A percentile compares a stretch with the other conserved stretches of the same genome.
Conservation (phyloP, 768 basidiomycete species). For the Dacryopinax spathularia region DNA sequence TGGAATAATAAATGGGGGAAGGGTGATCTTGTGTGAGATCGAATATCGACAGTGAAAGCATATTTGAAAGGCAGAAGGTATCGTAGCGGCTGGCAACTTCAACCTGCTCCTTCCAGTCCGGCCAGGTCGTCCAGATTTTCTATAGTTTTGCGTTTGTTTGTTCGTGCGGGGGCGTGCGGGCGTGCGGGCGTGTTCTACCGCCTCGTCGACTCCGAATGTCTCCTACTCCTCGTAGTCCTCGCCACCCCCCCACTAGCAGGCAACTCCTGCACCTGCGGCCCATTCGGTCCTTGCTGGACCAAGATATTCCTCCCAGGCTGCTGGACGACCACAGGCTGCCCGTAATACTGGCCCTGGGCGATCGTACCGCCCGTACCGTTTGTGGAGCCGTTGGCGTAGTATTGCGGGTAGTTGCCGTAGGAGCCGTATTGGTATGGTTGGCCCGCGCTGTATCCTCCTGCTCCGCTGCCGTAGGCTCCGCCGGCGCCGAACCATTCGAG, state of each 20-base stretch:
- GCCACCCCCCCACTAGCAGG: neutral
- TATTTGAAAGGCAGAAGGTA: too few species aligned
- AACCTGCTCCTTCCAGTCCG: too few species aligned
- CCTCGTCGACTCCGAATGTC: neutral
- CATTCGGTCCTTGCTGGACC: neutral
- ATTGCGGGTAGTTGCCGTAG: neutral
- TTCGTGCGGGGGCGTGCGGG: too few species aligned
- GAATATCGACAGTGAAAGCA: too few species aligned
- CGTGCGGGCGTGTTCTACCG: neutral
- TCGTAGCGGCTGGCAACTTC: too few species aligned
- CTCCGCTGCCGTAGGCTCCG: slow-evolving; percentile 28
- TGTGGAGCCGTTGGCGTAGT: slow-evolving; percentile 1
- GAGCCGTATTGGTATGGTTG: neutral
- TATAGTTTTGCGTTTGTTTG: too few species aligned
- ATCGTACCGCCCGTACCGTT: neutral
- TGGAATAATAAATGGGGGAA: neutral
- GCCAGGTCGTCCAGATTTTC: too few species aligned
- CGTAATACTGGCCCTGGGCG: neutral
- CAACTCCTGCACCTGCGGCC: neutral
- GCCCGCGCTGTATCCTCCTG: too few species aligned
- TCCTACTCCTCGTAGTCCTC: neutral
- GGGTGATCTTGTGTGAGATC: too few species aligned
- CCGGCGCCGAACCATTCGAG: slow-evolving; percentile 70
- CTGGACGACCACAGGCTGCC: neutral
- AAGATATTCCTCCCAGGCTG: neutral